Conservation (phyloP, 805 yeast genomes). For the Cyberlindnera amylophila region DNA sequence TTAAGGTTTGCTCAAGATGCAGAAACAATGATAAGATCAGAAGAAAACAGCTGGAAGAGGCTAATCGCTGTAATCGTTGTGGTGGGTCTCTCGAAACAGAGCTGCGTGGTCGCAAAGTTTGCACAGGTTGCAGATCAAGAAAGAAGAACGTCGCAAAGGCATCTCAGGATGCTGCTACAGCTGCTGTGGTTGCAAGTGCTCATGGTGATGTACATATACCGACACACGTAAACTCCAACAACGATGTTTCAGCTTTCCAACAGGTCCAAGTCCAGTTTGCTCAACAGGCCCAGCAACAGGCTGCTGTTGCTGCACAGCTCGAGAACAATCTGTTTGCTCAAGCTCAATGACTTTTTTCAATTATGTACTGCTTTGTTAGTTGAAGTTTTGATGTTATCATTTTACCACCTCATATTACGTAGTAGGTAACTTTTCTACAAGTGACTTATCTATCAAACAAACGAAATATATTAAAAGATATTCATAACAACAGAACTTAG, state of each 20-base stretch:
- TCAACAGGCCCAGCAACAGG: conserved; percentile 15
- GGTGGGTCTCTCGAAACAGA: conserved; percentile 43
- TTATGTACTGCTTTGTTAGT: neutral
- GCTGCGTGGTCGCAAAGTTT: conserved; percentile 52
- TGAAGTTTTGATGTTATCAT: no score
- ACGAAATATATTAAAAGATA: neutral
- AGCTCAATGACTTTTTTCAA: neutral
- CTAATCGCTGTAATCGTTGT: conserved; percentile 63
- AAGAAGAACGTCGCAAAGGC: conserved; percentile 35
- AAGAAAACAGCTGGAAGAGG: conserved; percentile 49
- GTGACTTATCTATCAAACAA: no score
- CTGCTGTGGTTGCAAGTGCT: conserved; percentile 10
- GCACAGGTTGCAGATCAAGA: conserved; percentile 50
- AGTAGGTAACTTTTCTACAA: neutral
- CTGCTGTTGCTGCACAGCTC: conserved; percentile 18
- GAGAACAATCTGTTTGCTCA: conserved; percentile 26
- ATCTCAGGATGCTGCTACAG: conserved; percentile 11
- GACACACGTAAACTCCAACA: neutral
- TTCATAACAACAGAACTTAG: conserved; percentile 7
- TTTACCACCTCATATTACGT: neutral
- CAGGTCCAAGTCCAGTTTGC: conserved; percentile 11
- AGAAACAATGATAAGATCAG: conserved; percentile 58
- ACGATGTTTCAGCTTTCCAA: neutral
- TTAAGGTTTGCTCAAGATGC: conserved; percentile 64
- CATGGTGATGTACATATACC: neutral